phyloP scores from a whole-genome alignment of 1,139 yeast genomes.

The Saccharomyces uvarum region DNA sequence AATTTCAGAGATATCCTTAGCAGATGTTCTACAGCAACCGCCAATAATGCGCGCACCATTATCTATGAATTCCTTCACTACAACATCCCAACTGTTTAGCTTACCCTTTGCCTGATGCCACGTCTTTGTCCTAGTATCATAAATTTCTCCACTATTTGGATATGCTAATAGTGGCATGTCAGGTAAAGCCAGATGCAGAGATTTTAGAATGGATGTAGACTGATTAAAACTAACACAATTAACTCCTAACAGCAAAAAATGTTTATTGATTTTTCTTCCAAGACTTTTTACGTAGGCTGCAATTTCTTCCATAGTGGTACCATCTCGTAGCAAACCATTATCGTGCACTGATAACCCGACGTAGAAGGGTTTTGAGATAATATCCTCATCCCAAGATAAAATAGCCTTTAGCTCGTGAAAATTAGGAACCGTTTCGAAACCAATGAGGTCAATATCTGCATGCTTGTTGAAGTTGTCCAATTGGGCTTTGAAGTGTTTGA shows the following conservation, averaged over 20 bases:
- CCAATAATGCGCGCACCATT: conserved; percentile 26
- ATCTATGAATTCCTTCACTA: conserved; percentile 16
- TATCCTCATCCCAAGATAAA: conserved; percentile 22
- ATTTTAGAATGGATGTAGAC: conserved; percentile 17
- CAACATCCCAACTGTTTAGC: conserved; percentile 19
- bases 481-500: conserved; percentile 24
- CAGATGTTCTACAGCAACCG: conserved; percentile 30
- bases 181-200: conserved; percentile 16
- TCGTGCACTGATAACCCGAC: conserved; percentile 25
- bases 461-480: conserved; percentile 6
- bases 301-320: conserved; percentile 23
- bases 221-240: conserved; percentile 26
- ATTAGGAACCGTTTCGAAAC: conserved; percentile 22
- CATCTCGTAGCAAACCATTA: conserved; percentile 24
- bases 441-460: background rate
- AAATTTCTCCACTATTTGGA: conserved; percentile 30
- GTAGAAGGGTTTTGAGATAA: conserved; percentile 24
- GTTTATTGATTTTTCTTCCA: conserved; percentile 33
- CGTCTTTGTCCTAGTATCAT: conserved; percentile 21
- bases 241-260: conserved; percentile 21
- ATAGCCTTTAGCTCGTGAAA: conserved; percentile 25
- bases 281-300: conserved; percentile 28
- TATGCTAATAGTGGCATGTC: conserved; percentile 21
- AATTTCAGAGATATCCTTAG: conserved; percentile 21
- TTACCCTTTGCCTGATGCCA: conserved; percentile 13